phyloP scores from a whole-genome alignment of 2,329 filamentous ascomycete genomes.

The Phialemonium atrogriseum region DNA sequence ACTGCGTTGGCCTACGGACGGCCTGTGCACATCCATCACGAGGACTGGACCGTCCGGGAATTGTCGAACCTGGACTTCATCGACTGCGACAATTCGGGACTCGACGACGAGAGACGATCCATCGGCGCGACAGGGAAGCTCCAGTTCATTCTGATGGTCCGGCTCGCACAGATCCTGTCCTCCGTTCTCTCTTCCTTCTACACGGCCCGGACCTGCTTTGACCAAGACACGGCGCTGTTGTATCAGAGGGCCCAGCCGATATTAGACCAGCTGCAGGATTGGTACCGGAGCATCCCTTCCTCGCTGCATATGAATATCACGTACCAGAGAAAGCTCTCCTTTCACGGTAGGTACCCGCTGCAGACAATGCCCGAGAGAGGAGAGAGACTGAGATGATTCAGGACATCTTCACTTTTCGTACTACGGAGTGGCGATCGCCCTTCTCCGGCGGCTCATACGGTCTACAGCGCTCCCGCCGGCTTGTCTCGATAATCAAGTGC shows the following conservation, averaged over 20 bases:
- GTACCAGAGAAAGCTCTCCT: slow-evolving; percentile 31
- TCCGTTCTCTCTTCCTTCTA: slow-evolving; percentile 37
- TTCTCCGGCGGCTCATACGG: slow-evolving; percentile 35
- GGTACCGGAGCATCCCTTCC: slow-evolving; percentile 35
- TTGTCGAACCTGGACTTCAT: slow-evolving; percentile 12
- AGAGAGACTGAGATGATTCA: too few species aligned
- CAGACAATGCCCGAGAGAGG: too few species aligned
- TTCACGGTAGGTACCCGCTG: too few species aligned
- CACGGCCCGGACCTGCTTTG: slow-evolving; percentile 19
- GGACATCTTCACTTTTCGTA: slow-evolving; percentile 37
- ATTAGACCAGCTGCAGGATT: slow-evolving; percentile 36
- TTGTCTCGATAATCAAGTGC: slow-evolving; percentile 19
- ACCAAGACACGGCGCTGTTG: slow-evolving; percentile 24
- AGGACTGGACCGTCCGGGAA: slow-evolving; percentile 38
- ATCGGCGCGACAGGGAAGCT: slow-evolving; percentile 27
- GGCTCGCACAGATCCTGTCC: slow-evolving; percentile 36
- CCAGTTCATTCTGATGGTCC: slow-evolving; percentile 37
- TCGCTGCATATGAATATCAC: slow-evolving; percentile 34
- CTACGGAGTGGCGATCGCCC: slow-evolving; percentile 35
- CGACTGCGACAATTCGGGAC: slow-evolving; percentile 7
- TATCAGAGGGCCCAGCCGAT: slow-evolving; percentile 39
- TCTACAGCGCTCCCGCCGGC: slow-evolving; percentile 21
- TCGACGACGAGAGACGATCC: slow-evolving; percentile 19
- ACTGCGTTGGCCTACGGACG: slow-evolving; percentile 42
- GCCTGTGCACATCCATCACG: slow-evolving; percentile 38